Percentiles rank a stretch among this genome's conserved stretches.
Evolutionary conservation across 2,329 filamentous ascomycete species (phyloP).

Genomic region (Neofusicoccum parvum): DNA sequence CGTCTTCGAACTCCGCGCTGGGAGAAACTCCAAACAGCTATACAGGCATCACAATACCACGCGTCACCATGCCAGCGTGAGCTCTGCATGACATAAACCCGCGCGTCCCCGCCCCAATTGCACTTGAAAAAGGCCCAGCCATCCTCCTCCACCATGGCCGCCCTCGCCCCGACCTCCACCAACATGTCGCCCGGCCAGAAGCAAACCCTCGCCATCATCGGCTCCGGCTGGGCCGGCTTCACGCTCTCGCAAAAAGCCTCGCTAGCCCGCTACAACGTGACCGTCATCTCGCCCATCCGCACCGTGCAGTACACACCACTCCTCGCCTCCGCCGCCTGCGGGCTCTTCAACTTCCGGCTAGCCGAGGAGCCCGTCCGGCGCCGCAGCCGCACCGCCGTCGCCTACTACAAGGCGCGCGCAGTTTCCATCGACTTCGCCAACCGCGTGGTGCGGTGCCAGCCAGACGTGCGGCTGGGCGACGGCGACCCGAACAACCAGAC

Average conservation of each 20-base stretch:
- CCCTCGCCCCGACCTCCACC: background rate
- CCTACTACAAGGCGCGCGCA: slow-evolving; percentile 46
- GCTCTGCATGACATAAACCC: slow-evolving; percentile 4
- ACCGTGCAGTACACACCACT: slow-evolving; percentile 51
- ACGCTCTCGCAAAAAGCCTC: slow-evolving; percentile 41
- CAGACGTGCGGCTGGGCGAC: background rate
- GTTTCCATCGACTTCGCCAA: slow-evolving; percentile 41
- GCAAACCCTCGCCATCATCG: slow-evolving; percentile 36
- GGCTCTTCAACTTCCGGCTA: slow-evolving; percentile 49
- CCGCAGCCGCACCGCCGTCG: slow-evolving; percentile 29
- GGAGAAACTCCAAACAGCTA: background rate
- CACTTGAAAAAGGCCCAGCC: background rate
- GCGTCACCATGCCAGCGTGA: background rate
- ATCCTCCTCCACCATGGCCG: background rate
- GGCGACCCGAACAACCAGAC: background rate
- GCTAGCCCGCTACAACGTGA: slow-evolving; percentile 43
- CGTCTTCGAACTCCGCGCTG: background rate
- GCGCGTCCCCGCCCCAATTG: background rate
- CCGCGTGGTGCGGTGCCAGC: slow-evolving; percentile 38
- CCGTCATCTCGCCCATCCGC: slow-evolving; percentile 46
- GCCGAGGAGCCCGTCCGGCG: slow-evolving; percentile 49
- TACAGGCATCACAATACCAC: background rate
- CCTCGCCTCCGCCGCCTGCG: slow-evolving; percentile 45
- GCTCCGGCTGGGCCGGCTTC: slow-evolving; percentile 47
- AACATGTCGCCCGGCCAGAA: background rate